Conservation (phyloP, 1,139 yeast species). For the Geotrichum europaeum region DNA sequence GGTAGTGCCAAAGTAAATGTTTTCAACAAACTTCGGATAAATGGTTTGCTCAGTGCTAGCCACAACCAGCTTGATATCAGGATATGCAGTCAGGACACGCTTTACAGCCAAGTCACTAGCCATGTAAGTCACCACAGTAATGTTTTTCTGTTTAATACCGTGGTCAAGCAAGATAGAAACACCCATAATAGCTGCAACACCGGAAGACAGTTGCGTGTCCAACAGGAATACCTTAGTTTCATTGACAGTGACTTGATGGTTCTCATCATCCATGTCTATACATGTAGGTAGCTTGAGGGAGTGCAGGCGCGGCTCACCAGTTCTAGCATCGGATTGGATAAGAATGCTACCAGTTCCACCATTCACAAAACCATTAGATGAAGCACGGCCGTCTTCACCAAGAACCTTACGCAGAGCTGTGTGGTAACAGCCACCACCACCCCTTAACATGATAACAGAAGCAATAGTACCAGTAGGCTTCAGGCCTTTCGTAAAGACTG, state of each 20-base stretch:
- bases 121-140: conserved; percentile 62
- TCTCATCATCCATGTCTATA: conserved; percentile 20
- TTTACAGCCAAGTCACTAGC: conserved; percentile 81
- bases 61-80: conserved; percentile 58
- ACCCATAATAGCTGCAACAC: conserved; percentile 94
- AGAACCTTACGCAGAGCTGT: conserved; percentile 43
- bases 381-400: conserved; percentile 8
- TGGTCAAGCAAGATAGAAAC: conserved; percentile 82
- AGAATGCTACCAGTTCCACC: conserved; percentile 65
- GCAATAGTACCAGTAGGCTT: conserved; percentile 45
- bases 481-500: conserved; percentile 40
- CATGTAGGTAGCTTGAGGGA: conserved; percentile 54
- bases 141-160: conserved; percentile 56
- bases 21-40: conserved; percentile 66
- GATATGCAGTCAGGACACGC: conserved; percentile 68
- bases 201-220: conserved; percentile 86
- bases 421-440: conserved; percentile 84
- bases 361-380: background rate
- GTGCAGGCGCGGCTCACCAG: conserved; percentile 93
- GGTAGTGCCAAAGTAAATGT: conserved; percentile 75
- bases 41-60: conserved; percentile 48
- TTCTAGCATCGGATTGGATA: conserved; percentile 77
- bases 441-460: conserved; percentile 75
- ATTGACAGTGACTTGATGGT: conserved; percentile 20
- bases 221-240: conserved; percentile 56